A percentile compares a stretch with the other conserved stretches of the same genome.
Conservation (phyloP, 2,329 filamentous ascomycete genomes). For the Phyllosticta citriasiana region DNA sequence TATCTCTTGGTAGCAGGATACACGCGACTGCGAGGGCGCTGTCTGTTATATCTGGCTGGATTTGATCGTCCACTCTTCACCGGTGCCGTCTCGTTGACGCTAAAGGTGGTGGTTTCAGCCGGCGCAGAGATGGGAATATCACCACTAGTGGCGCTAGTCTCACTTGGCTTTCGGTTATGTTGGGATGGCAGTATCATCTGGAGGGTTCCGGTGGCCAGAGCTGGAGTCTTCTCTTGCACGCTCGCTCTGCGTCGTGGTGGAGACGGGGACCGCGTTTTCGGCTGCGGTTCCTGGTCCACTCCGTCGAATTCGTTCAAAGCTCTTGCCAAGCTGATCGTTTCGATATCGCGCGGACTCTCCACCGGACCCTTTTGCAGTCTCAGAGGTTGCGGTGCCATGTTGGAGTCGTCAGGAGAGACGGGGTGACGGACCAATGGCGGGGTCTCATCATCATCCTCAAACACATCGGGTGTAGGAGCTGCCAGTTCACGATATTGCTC, state of each 20-base stretch:
- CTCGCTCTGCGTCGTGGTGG: background rate
- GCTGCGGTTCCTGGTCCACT: background rate
- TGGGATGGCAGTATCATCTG: conserved; percentile 6
- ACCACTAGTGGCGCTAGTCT: background rate
- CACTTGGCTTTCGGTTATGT: background rate
- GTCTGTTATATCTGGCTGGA: background rate
- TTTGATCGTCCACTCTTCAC: background rate
- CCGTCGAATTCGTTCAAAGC: background rate
- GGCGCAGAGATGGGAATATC: conserved; percentile 7
- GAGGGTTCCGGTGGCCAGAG: conserved; percentile 3
- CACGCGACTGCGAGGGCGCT: background rate
- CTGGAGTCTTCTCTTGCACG: conserved; percentile 4
- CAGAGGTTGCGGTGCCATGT: background rate
- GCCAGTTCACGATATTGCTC: conserved; percentile 8
- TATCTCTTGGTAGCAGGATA: background rate
- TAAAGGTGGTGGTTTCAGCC: background rate
- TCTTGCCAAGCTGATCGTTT: background rate
- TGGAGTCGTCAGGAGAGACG: background rate
- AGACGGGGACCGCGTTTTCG: background rate
- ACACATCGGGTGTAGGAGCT: background rate
- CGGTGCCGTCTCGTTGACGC: background rate
- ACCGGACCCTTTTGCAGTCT: background rate
- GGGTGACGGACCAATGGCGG: background rate
- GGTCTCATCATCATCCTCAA: background rate
- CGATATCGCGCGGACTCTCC: background rate